A percentile compares a stretch with the other conserved stretches of the same genome.
Conservation (phyloP, 2,329 filamentous ascomycete species). For the Cryphonectria japonica region DNA sequence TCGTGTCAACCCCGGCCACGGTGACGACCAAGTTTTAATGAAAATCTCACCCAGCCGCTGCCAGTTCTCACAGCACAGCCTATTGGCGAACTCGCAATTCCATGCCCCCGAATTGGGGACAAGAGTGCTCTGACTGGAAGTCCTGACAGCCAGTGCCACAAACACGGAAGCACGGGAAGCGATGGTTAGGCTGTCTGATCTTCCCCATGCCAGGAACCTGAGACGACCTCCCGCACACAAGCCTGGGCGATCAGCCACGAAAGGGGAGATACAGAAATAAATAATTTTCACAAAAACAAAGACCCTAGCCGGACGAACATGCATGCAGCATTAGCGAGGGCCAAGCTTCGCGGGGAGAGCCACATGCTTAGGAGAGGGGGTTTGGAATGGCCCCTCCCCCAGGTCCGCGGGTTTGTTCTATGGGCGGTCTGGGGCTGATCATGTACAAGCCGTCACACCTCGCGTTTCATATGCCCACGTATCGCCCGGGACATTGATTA, state of each 20-base stretch:
- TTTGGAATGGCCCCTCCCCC: not conserved
- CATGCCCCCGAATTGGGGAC: not conserved
- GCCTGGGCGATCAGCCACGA: not conserved
- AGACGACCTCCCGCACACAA: not conserved
- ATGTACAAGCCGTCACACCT: slow-evolving; percentile 26
- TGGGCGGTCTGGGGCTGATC: slow-evolving; percentile 23
- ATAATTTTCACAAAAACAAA: not conserved
- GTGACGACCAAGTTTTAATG: not conserved
- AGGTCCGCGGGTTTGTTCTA: not conserved
- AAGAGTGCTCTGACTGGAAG: not conserved
- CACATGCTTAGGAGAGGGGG: not conserved
- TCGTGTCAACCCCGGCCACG: not conserved
- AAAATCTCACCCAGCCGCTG: not conserved
- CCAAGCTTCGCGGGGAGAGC: not conserved
- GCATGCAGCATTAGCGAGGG: not conserved
- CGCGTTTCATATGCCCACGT: slow-evolving; percentile 20
- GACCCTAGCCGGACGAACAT: slow-evolving; percentile 2
- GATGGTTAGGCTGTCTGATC: slow-evolving; percentile 25
- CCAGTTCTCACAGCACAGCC: not conserved
- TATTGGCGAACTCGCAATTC: not conserved
- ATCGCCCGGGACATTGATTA: not conserved
- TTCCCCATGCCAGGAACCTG: slow-evolving; percentile 16
- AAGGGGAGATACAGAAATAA: not conserved
- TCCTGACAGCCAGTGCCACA: slow-evolving; percentile 1
- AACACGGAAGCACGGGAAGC: slow-evolving; percentile 25